Conservation (phyloP, 2,329 filamentous ascomycete genomes). For the Neonectria sp. region DNA sequence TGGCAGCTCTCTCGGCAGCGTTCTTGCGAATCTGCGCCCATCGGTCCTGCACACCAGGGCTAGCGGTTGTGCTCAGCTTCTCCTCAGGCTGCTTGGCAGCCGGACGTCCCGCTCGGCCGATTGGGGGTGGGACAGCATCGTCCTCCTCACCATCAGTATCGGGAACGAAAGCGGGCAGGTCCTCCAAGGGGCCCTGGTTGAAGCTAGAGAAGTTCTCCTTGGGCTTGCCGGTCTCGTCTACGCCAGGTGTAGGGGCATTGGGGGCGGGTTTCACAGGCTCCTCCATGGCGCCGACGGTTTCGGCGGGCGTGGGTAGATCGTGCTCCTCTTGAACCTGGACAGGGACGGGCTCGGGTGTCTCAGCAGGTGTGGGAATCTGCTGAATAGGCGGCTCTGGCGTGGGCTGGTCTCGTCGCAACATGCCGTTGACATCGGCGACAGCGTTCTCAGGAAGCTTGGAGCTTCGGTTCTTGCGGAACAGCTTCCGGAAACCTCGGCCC, state of each 20-base stretch:
- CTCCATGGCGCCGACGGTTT: neutral
- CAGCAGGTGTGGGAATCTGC: constrained; percentile 44
- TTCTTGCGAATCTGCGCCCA: constrained; percentile 98
- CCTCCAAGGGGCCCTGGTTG: constrained; percentile 88
- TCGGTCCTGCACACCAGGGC: constrained; percentile 73
- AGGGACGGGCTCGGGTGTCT: constrained; percentile 47
- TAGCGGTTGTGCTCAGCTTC: constrained; percentile 52
- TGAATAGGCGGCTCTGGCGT: constrained; percentile 44
- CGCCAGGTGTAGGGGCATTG: constrained; percentile 33
- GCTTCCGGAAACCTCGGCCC: constrained; percentile 71
- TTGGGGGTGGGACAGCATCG: constrained; percentile 67
- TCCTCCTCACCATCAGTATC: constrained; percentile 67
- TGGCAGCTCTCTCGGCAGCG: constrained; percentile 84
- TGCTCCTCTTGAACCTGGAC: constrained; percentile 44
- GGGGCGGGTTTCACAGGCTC: constrained; percentile 17
- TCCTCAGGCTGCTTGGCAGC: constrained; percentile 50
- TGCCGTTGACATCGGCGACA: constrained; percentile 64
- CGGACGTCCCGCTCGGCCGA: constrained; percentile 58
- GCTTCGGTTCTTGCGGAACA: constrained; percentile 75
- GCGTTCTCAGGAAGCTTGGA: constrained; percentile 72
- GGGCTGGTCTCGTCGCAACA: constrained; percentile 60
- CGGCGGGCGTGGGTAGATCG: neutral
- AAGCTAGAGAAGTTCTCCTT: constrained; percentile 68
- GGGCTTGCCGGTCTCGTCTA: constrained; percentile 43
- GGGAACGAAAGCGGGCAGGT: constrained; percentile 88